Base-by-base conservation (phyloP, 805 yeast species). In the Yarrowia deformans region DNA sequence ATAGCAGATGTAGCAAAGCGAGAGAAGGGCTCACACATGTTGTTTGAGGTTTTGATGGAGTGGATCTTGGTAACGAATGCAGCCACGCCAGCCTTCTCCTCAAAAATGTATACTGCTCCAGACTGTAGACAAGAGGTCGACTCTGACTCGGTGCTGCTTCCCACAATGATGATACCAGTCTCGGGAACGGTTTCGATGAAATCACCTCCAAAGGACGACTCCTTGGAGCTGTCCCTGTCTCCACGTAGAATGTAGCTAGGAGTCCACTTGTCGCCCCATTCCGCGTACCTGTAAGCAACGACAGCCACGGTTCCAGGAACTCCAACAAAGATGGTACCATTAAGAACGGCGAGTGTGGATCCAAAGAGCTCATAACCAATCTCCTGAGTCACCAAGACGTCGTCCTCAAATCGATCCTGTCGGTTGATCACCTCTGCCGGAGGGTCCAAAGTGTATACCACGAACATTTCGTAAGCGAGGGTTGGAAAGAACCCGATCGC, bases 341-440 rank as follows among this genome's bases (percentile, higher is more conserved):
- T 60, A 32, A 60, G 52, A 39, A 34, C 29, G n/a, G 52, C 66
- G 5, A 60, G 52, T 1, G 66, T 34, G 1, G 50, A 4, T 9
- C 66, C 66, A 13, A 60, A 60, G 8, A 60, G 40, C 52, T 60
- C 66, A 8, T 60, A 60, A 12, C 66, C 66, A 45, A 60, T n/a
- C 34, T 60, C 66, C 13, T 43, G 16, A 14, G 34, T 10, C 9
- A 18, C 19, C 34, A 18, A 8, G 7, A 34, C 34, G 14, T 45
- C 52, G 42, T 60, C 66, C 4, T 45, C 42, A 6, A 43, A 18
- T 8, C 66, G 52, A 3, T 32, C 52, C 8, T 60, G 52, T 34
- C 23, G 34, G 23, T 60, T 60, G 18, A 60, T 40, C 6, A 60
- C 66, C 1, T 45, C 52, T 13, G 40, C 42, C 1, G 66, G 66